These are phyloP conservation scores for Eutrema salsugineum DNA, from an alignment of 441 rosid species.

Conservation along the genomic window DNA sequence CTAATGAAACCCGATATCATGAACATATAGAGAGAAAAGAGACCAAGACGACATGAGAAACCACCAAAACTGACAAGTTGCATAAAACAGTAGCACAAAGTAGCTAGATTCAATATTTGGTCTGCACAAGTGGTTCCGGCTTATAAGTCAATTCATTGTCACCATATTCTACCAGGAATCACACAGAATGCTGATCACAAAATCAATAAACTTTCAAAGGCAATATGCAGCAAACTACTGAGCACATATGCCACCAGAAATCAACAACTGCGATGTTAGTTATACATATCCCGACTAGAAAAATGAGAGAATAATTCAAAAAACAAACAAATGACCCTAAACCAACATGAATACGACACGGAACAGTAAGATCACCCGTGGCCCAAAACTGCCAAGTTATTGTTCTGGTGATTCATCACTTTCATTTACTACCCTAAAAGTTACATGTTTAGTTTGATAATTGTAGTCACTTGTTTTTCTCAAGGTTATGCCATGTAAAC, in stretches of 20 bases:
- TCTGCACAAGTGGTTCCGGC: background rate
- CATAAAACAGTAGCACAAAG: background rate
- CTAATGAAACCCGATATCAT: background rate
- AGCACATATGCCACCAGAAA: background rate
- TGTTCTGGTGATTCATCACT: background rate
- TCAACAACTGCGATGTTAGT: background rate
- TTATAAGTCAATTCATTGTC: background rate
- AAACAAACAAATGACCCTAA: background rate
- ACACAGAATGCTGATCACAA: background rate
- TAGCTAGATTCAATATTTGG: background rate
- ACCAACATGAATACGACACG: background rate
- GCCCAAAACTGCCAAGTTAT: background rate
- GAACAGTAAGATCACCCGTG: background rate
- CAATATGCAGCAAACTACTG: background rate
- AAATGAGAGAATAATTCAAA: background rate
- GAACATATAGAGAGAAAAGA: background rate
- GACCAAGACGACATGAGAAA: background rate
- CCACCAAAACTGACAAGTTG: background rate
- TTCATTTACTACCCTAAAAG: background rate
- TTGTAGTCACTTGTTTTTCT: background rate
- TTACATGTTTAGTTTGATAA: background rate
- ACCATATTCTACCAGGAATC: background rate
- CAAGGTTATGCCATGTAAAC: background rate
- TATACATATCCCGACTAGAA: background rate
- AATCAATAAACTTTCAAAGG: background rate